A percentile compares a stretch with the other conserved stretches of the same genome.
phyloP scores from a whole-genome alignment of 331 rosid genomes.

The Quercus lobata region DNA sequence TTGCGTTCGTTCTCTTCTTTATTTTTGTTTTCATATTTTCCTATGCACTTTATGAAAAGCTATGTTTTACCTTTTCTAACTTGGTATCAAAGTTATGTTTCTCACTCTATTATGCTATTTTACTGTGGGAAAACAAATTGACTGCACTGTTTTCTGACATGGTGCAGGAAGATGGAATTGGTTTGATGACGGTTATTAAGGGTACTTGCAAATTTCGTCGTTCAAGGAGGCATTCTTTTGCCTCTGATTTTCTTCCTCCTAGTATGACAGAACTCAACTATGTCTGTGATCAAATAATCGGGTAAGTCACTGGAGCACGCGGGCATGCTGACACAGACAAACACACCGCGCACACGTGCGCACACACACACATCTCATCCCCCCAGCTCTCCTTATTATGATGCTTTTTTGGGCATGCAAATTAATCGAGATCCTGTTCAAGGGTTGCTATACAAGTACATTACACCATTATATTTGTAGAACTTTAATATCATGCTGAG shows the following conservation, averaged over 20 bases:
- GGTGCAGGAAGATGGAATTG: constrained; percentile 82
- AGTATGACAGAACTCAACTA: constrained; percentile 56
- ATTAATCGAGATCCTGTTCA: neutral
- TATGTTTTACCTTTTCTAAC: constrained; percentile 17
- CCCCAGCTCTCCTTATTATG: neutral
- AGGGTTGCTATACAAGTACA: neutral
- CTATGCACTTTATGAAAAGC: constrained; percentile 12
- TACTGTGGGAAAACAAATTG: neutral
- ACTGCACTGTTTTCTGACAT: constrained; percentile 23
- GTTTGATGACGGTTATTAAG: constrained; percentile 76
- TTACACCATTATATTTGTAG: neutral
- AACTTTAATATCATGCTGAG: neutral
- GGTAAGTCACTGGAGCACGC: constrained; percentile 43
- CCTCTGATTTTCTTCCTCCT: constrained; percentile 70
- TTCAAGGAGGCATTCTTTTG: constrained; percentile 49
- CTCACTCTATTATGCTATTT: too few species aligned
- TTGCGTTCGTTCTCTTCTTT: constrained; percentile 10
- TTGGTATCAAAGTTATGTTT: too few species aligned
- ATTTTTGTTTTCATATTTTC: constrained; percentile 52
- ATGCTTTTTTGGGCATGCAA: neutral
- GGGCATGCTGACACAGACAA: neutral
- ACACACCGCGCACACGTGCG: fast-evolving
- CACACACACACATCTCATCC: neutral
- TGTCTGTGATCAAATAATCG: constrained; percentile 44
- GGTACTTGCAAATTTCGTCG: constrained; percentile 70